Conservation (phyloP, 441 rosid species). For the Pelargonium australe region DNA sequence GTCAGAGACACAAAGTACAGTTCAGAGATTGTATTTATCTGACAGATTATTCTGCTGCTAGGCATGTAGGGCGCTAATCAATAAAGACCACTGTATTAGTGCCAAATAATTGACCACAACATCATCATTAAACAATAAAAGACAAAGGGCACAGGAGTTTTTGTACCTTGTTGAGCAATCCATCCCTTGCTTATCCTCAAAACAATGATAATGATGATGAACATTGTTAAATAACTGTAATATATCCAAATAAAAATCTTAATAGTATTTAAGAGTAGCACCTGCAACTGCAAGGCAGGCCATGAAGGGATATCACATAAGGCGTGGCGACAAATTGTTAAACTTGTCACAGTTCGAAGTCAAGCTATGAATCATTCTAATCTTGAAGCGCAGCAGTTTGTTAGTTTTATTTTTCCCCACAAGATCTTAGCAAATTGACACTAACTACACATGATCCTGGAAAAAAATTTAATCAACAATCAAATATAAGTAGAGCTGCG, state of each 20-base stretch:
- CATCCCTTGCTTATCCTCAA: constrained; percentile 29
- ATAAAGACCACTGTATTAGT: background rate
- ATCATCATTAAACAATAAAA: constrained; percentile 15
- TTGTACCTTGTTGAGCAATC: constrained; percentile 27
- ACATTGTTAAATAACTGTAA: constrained; percentile 4
- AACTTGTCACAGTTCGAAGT: background rate
- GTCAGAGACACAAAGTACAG: background rate
- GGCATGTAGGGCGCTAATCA: constrained; percentile 19
- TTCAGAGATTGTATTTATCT: constrained; percentile 9
- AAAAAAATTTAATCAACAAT: background rate
- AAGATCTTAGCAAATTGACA: background rate
- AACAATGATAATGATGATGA: constrained; percentile 18
- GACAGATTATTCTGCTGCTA: constrained; percentile 12
- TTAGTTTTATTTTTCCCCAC: too few relatives aligned
- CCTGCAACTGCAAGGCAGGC: constrained; percentile 4
- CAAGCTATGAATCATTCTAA: background rate
- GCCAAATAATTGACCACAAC: constrained; percentile 11
- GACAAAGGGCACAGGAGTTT: constrained; percentile 20
- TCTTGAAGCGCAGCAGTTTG: background rate
- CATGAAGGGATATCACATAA: constrained; percentile 9
- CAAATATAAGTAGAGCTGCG: too few relatives aligned
- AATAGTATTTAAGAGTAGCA: background rate
- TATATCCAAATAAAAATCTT: constrained; percentile 1
- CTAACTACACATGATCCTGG: background rate
- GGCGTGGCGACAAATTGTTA: background rate